These are phyloP conservation scores for Chimonanthus praecox DNA, from an alignment of 164 flowering plant species.

Conservation along the genomic window DNA sequence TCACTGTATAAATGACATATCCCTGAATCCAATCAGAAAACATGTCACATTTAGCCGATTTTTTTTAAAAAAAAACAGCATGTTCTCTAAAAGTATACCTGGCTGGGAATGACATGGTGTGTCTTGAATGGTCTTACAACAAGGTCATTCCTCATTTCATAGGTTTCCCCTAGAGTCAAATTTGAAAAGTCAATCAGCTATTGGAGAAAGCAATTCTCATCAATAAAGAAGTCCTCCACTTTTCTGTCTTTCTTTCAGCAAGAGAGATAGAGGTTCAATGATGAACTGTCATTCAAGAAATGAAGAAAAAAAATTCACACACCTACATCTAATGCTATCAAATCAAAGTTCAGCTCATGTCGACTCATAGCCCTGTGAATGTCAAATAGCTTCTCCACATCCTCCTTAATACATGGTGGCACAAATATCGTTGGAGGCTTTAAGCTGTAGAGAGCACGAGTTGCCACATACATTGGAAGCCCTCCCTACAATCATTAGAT, in stretches of 20 bases:
- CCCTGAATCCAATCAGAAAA: slow-evolving; percentile 49
- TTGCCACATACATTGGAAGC: slow-evolving; percentile 95
- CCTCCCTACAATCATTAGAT: slow-evolving; percentile 65
- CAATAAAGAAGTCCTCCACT: neutral
- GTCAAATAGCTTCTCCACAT: slow-evolving; percentile 81
- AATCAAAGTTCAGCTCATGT: slow-evolving; percentile 66
- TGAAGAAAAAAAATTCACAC: slow-evolving; percentile 16
- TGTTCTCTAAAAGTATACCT: slow-evolving; percentile 38
- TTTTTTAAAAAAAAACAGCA: too few species aligned
- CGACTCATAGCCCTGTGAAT: slow-evolving; percentile 77
- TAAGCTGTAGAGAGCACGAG: slow-evolving; percentile 86
- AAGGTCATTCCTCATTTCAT: slow-evolving; percentile 80
- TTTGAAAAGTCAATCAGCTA: neutral
- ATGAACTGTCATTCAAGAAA: neutral
- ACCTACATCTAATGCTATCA: slow-evolving; percentile 90
- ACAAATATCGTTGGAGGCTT: slow-evolving; percentile 90
- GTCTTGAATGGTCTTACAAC: slow-evolving; percentile 88
- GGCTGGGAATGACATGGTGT: slow-evolving; percentile 93
- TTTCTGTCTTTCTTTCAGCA: neutral
- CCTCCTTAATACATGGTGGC: slow-evolving; percentile 87
- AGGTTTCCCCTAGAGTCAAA: slow-evolving; percentile 72
- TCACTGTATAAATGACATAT: slow-evolving; percentile 73
- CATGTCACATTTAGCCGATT: neutral
- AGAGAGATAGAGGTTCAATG: too few species aligned
- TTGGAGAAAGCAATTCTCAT: neutral